phyloP scores from a whole-genome alignment of 2,329 filamentous ascomycete genomes.

The Xylaria sp. region DNA sequence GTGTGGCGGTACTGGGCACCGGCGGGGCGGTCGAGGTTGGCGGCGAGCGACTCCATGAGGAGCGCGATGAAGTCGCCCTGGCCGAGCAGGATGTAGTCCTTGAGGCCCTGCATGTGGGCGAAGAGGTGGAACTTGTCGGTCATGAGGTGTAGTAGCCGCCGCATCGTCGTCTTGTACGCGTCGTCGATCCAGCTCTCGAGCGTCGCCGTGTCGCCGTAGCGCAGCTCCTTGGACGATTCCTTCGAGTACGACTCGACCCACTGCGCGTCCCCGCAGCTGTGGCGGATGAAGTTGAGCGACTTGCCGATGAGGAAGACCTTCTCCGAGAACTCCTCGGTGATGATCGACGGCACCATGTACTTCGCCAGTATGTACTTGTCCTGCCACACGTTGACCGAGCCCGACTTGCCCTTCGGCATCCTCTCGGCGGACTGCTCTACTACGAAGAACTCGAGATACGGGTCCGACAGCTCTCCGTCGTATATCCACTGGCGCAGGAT shows the following conservation, averaged over 20 bases:
- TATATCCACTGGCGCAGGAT: constrained; percentile 98
- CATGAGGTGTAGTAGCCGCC: constrained; percentile 90
- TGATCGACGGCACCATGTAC: constrained; percentile 88
- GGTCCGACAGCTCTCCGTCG: constrained; percentile 95
- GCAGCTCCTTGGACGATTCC: constrained; percentile 85
- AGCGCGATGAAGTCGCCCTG: constrained; percentile 97
- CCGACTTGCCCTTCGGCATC: constrained; percentile 52
- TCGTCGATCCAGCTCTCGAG: constrained; percentile 94
- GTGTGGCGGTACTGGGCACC: constrained; percentile 96
- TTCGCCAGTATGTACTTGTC: constrained; percentile 90
- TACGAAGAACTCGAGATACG: constrained; percentile 94
- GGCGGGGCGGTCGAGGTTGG: constrained; percentile 92
- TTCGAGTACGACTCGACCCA: constrained; percentile 98
- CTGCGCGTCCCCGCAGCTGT: constrained; percentile 87
- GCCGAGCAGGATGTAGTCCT: constrained; percentile 91
- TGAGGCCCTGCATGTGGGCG: constrained; percentile 86
- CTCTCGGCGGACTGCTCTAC: constrained; percentile 71
- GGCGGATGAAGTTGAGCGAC: constrained; percentile 95
- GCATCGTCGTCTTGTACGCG: constrained; percentile 98
- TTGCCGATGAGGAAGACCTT: constrained; percentile 98
- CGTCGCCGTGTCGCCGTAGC: constrained; percentile 89
- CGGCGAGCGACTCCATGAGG: constrained; percentile 92
- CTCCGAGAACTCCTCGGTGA: constrained; percentile 89
- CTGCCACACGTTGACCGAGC: constrained; percentile 92
- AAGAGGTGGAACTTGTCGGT: constrained; percentile 93